phyloP scores from a whole-genome alignment of 495 filamentous ascomycete genomes.

The Neurospora sublineolata region DNA sequence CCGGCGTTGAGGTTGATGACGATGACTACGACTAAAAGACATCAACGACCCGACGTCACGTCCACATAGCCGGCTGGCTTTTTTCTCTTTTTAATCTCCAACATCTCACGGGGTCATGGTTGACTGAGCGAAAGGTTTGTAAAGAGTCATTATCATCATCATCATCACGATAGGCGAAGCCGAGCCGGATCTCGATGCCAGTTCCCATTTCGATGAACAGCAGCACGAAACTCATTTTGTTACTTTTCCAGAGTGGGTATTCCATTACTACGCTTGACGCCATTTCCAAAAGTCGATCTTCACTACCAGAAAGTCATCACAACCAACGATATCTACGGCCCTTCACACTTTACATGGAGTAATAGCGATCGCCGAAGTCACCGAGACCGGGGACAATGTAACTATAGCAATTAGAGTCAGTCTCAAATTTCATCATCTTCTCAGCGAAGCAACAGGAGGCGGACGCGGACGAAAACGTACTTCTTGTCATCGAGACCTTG shows the following conservation, averaged over 20 bases:
- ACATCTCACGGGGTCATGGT: not conserved
- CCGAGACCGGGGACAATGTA: slow-evolving; percentile 94
- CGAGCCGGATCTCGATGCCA: not conserved
- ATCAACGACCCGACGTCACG: not conserved
- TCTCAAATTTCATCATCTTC: slow-evolving; percentile 1
- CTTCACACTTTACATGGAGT: slow-evolving; percentile 55
- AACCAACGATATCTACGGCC: not conserved
- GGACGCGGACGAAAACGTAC: slow-evolving; percentile 38
- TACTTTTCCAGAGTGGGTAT: not conserved
- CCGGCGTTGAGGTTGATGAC: slow-evolving; percentile 32
- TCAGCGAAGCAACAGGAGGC: slow-evolving; percentile 10
- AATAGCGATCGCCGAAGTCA: slow-evolving; percentile 95
- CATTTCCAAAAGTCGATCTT: not conserved
- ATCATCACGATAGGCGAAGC: not conserved
- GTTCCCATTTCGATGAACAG: not conserved
- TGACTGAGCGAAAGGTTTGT: not conserved
- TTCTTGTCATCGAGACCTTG: slow-evolving; percentile 91
- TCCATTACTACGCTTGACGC: not conserved
- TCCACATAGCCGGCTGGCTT: not conserved
- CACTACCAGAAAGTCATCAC: not conserved
- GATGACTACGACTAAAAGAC: slow-evolving; percentile 27
- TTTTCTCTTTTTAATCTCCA: not conserved
- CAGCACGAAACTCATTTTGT: not conserved
- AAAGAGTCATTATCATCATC: not conserved
- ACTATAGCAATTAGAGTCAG: slow-evolving; percentile 33